Evolutionary conservation across 148 eudicot genomes (phyloP).

Genomic region (Selenicereus undatus): DNA sequence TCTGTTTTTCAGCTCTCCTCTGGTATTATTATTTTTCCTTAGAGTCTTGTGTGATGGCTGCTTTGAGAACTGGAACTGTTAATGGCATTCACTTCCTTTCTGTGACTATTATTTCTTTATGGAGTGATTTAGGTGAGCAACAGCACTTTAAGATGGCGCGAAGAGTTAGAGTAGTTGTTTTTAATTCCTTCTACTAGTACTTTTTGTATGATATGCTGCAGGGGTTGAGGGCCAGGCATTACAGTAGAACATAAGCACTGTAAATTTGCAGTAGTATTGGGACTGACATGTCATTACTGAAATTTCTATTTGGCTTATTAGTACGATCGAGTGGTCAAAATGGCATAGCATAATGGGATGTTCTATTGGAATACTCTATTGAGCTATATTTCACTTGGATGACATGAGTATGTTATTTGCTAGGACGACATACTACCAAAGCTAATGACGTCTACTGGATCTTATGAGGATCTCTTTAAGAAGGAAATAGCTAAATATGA

Average conservation of each 20-base stretch:
- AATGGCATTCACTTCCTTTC: background rate
- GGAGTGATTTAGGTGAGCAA: too few species aligned
- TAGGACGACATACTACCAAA: conserved; percentile 98
- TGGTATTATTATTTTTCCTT: too few species aligned
- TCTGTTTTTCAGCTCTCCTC: too few species aligned
- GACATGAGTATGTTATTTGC: conserved; percentile 15
- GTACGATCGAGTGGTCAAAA: background rate
- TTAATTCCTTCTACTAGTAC: background rate
- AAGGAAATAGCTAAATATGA: conserved; percentile 89
- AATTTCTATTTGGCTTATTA: background rate
- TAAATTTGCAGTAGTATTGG: background rate
- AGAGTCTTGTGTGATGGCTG: background rate
- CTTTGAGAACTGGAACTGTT: background rate
- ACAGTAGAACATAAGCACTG: background rate
- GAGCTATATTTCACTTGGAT: background rate
- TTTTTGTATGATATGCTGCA: background rate
- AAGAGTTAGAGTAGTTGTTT: background rate
- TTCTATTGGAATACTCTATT: background rate
- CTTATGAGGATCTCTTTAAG: conserved; percentile 92
- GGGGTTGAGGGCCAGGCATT: background rate
- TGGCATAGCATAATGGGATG: background rate
- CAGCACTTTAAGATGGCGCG: background rate
- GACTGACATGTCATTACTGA: background rate
- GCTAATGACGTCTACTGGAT: conserved; percentile 88
- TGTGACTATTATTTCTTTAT: background rate